These are phyloP conservation scores for Penstemon newberryi DNA, from an alignment of 257 asterid species.

Conservation along the genomic window DNA sequence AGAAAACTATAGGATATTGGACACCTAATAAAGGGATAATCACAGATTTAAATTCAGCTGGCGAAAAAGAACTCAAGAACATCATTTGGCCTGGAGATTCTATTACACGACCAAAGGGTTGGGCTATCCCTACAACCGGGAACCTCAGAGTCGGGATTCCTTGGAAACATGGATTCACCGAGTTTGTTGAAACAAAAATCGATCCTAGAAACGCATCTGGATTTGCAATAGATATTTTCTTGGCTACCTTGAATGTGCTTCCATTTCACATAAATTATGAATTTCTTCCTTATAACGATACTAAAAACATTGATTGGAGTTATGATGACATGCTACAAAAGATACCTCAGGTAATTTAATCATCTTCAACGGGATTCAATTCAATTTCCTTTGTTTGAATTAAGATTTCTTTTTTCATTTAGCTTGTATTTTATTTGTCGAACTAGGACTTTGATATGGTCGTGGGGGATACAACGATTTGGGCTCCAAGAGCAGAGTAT, in stretches of 20 bases:
- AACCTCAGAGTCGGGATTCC: slow-evolving; percentile 49
- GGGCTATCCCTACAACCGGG: slow-evolving; percentile 36
- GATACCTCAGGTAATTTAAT: slow-evolving; percentile 33
- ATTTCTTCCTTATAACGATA: slow-evolving; percentile 29
- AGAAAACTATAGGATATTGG: slow-evolving; percentile 49
- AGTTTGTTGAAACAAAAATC: slow-evolving; percentile 36
- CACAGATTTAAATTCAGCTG: slow-evolving; percentile 12
- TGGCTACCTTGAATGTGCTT: slow-evolving; percentile 29
- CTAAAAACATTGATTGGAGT: slow-evolving; percentile 19
- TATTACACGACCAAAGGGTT: slow-evolving; percentile 35
- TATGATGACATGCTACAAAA: slow-evolving; percentile 33
- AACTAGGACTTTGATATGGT: slow-evolving; percentile 38
- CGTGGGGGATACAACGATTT: slow-evolving; percentile 47
- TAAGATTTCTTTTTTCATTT: background rate
- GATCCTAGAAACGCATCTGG: slow-evolving; percentile 41
- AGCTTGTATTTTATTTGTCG: background rate
- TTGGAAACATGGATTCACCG: slow-evolving; percentile 34
- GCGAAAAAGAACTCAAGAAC: slow-evolving; percentile 29
- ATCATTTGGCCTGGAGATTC: slow-evolving; percentile 69
- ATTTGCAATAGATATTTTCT: slow-evolving; percentile 53
- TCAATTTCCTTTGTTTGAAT: background rate
- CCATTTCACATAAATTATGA: slow-evolving; percentile 38
- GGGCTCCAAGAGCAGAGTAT: slow-evolving; percentile 34
- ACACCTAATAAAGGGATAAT: slow-evolving; percentile 35
- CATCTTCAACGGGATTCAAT: too few relatives aligned